Conservation (phyloP, 371 early-diverging fungal species). For the Haplosporangium sp. region DNA sequence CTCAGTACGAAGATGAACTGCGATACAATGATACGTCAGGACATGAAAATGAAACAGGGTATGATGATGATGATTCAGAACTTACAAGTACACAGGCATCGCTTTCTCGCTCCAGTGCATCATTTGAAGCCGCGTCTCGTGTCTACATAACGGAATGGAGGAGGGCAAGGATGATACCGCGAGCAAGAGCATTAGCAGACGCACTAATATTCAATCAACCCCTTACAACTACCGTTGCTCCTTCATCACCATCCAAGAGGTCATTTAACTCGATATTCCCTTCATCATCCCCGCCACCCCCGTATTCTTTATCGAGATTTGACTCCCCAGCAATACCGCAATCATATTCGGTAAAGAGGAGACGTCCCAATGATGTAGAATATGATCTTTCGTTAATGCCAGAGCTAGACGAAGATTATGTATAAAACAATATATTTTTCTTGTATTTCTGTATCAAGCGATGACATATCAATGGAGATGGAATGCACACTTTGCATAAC, state of each 20-base stretch:
- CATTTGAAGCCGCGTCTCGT: neutral
- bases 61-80: neutral
- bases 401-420: conserved; percentile 6
- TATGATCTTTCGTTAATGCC: conserved; percentile 3
- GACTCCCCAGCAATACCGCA: neutral
- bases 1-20: no score
- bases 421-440: neutral
- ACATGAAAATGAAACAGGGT: neutral
- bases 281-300: neutral
- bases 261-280: neutral
- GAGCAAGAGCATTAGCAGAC: conserved; percentile 3
- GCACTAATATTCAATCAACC: neutral
- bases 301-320: neutral
- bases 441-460: neutral
- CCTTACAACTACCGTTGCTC: neutral
- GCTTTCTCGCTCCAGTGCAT: conserved; percentile 2
- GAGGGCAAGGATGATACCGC: conserved; percentile 6
- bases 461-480: no score
- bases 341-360: conserved; percentile 3
- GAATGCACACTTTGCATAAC: no score
- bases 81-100: neutral
- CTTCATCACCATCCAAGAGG: conserved; percentile 7
- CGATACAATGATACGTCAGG: no score
- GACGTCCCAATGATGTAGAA: neutral
- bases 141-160: neutral